phyloP scores from a whole-genome alignment of 371 early-diverging fungal species.

The Apophysomyces variabilis region DNA sequence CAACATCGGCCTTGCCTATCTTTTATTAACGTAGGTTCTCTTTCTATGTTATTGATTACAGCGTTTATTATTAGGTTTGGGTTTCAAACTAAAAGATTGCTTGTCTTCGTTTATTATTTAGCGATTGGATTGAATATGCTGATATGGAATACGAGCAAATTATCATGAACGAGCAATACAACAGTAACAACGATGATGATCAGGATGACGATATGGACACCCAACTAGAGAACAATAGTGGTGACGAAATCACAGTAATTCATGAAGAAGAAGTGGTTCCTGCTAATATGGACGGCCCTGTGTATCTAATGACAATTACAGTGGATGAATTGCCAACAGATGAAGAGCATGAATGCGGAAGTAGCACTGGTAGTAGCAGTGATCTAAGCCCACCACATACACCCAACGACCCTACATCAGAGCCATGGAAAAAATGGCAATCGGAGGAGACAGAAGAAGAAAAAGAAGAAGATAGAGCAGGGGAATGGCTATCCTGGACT shows the following conservation, averaged over 20 bases:
- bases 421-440: not conserved
- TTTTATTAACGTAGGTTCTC: slow-evolving; percentile 20
- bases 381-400: slow-evolving; percentile 2
- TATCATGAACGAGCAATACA: slow-evolving; percentile 4
- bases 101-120: not conserved
- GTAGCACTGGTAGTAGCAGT: not conserved
- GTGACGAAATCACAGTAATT: slow-evolving; percentile 11
- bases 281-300: not conserved
- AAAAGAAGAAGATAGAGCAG: slow-evolving; percentile 13
- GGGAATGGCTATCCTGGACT: slow-evolving; percentile 28
- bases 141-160: slow-evolving; percentile 32
- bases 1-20: slow-evolving; percentile 20
- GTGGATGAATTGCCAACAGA: slow-evolving; percentile 5
- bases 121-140: slow-evolving; percentile 36
- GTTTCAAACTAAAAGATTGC: too few relatives aligned
- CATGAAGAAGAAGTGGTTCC: slow-evolving; percentile 16
- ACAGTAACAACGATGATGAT: slow-evolving; percentile 11
- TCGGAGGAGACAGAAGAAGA: slow-evolving; percentile 18
- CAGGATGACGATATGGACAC: slow-evolving; percentile 29
- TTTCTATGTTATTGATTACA: not conserved
- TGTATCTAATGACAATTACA: slow-evolving; percentile 6
- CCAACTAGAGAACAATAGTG: slow-evolving; percentile 18
- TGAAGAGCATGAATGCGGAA: slow-evolving; percentile 6
- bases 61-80: not conserved
- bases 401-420: not conserved